These are phyloP conservation scores for Oenanthe javanica DNA, from an alignment of 140 eudicot genomes.

Conservation along the genomic window DNA sequence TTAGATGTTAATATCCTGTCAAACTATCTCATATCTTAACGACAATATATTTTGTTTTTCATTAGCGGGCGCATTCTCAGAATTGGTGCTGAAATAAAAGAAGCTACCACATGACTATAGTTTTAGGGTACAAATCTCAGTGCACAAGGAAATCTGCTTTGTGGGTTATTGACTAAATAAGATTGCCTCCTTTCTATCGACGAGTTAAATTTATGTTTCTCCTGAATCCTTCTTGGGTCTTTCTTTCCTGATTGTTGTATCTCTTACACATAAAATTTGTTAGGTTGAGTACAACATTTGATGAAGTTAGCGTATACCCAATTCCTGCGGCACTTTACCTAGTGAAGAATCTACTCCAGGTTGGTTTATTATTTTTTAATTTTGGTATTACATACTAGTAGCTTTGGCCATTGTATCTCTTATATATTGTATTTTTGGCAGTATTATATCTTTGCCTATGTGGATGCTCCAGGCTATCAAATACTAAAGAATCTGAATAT, in stretches of 20 bases:
- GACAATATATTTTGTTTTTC: neutral
- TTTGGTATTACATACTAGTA: neutral
- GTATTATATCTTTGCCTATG: conserved; percentile 97
- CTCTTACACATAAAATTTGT: conserved; percentile 1
- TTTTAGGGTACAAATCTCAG: neutral
- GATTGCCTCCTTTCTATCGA: neutral
- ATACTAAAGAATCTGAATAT: conserved; percentile 90
- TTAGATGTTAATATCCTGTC: neutral
- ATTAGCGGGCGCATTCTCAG: neutral
- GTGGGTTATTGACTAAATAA: neutral
- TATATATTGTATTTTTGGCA: conserved; percentile 39
- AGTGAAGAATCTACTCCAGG: conserved; percentile 92
- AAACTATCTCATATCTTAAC: neutral
- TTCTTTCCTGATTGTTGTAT: neutral
- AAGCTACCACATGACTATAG: neutral
- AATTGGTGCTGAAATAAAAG: neutral
- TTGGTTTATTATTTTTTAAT: conserved; percentile 18
- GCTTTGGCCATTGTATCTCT: conserved; percentile 22
- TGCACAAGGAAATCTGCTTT: neutral
- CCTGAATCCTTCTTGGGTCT: neutral
- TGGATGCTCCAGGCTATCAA: conserved; percentile 99
- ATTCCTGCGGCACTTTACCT: conserved; percentile 99
- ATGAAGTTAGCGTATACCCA: conserved; percentile 90
- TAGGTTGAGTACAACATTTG: conserved; percentile 86
- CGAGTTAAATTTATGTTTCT: neutral